Evolutionary conservation across 2,329 filamentous ascomycete species (phyloP).

Genomic region (Lachnellula willkommii): DNA sequence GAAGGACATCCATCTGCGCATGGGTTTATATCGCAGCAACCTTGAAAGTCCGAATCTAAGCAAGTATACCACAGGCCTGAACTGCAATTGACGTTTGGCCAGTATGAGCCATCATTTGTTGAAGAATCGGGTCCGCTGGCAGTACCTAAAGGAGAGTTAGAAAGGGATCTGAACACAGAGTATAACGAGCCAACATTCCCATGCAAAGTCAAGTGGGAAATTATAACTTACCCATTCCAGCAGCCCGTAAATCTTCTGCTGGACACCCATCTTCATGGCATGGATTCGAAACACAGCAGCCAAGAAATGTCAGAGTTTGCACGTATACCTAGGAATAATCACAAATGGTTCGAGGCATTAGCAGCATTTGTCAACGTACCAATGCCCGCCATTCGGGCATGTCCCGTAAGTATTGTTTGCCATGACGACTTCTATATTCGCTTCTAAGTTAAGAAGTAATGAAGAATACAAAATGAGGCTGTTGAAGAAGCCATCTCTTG

Average conservation of each 20-base stretch:
- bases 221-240: conserved; percentile 3
- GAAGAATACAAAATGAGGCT: too few relatives aligned
- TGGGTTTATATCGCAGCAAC: conserved; percentile 11
- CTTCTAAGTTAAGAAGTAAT: not conserved
- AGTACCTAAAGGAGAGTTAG: not conserved
- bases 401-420: not conserved
- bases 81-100: conserved; percentile 13
- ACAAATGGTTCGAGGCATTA: not conserved
- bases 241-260: conserved; percentile 10
- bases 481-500: too few relatives aligned
- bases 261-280: conserved; percentile 16
- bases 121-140: conserved; percentile 2
- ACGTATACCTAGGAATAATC: conserved; percentile 12
- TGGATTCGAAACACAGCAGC: conserved; percentile 16
- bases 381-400: not conserved
- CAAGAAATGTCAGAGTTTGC: conserved; percentile 16
- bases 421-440: not conserved
- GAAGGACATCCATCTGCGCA: conserved; percentile 1
- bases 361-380: not conserved
- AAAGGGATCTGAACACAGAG: too few relatives aligned
- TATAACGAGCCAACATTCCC: too few relatives aligned
- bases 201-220: too few relatives aligned
- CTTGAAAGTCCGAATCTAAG: conserved; percentile 12
- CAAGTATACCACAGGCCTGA: conserved; percentile 12
- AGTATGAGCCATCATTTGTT: conserved; percentile 13